These are phyloP conservation scores for Picea glauca DNA, from an alignment of 75 land plant species.

Conservation along the genomic window DNA sequence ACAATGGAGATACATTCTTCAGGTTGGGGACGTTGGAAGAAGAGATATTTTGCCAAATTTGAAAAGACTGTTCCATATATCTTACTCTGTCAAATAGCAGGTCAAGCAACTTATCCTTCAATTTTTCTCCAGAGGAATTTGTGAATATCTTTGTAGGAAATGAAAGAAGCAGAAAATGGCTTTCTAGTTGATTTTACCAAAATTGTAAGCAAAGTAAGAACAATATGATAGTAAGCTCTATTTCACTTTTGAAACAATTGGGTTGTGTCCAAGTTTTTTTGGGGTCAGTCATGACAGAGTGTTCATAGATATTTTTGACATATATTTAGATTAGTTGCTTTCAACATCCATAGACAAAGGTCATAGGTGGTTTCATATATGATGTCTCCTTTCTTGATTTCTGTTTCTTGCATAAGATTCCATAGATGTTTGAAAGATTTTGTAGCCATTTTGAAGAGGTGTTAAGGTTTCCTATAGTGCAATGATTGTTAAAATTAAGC, in stretches of 20 bases:
- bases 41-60: slow-evolving; percentile 45
- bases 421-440: neutral
- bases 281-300: neutral
- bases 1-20: slow-evolving; percentile 66
- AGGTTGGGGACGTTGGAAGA: slow-evolving; percentile 81
- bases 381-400: neutral
- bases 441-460: neutral
- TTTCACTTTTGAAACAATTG: neutral
- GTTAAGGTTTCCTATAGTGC: neutral
- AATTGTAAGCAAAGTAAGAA: neutral
- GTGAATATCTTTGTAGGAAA: neutral
- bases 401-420: neutral
- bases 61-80: slow-evolving; percentile 69
- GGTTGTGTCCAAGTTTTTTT: neutral
- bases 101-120: slow-evolving; percentile 21
- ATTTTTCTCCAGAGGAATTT: neutral
- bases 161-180: neutral
- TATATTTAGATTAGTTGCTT: neutral
- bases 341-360: neutral
- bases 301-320: neutral
- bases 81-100: slow-evolving; percentile 84
- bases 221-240: neutral
- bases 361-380: neutral
- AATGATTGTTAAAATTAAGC: neutral
- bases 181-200: neutral